These are phyloP conservation scores for Xylaria sp. DNA, from an alignment of 495 filamentous ascomycete genomes.

Conservation along the genomic window DNA sequence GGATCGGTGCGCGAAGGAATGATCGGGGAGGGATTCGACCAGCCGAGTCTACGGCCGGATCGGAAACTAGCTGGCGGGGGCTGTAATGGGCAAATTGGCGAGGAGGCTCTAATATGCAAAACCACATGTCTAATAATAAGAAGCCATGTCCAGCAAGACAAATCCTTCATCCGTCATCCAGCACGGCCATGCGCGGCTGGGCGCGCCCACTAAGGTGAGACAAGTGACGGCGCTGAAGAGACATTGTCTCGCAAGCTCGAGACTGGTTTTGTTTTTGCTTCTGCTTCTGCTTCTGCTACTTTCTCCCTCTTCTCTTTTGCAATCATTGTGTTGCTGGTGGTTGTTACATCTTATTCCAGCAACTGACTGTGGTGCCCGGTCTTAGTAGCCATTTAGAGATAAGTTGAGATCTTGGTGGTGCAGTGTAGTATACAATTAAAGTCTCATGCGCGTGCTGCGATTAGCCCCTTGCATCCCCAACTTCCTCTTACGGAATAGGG, in stretches of 20 bases:
- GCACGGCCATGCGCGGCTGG: slow-evolving; percentile 1
- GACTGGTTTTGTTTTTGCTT: no score
- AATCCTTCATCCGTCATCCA: background rate
- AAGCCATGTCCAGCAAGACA: background rate
- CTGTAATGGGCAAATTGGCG: slow-evolving; percentile 17
- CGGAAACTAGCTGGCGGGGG: slow-evolving; percentile 21
- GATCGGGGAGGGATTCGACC: background rate
- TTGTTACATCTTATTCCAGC: slow-evolving; percentile 20
- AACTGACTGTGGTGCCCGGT: slow-evolving; percentile 7
- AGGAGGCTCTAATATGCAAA: slow-evolving; percentile 22
- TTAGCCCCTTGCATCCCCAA: slow-evolving; percentile 35
- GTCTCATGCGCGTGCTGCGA: slow-evolving; percentile 20
- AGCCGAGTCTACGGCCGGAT: slow-evolving; percentile 24
- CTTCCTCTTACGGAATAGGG: slow-evolving; percentile 41
- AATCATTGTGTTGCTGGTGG: background rate
- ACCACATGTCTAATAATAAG: slow-evolving; percentile 21
- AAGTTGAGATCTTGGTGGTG: slow-evolving; percentile 7
- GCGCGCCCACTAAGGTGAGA: background rate
- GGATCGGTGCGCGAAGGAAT: slow-evolving; percentile 22
- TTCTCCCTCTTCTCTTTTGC: background rate
- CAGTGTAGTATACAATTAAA: background rate
- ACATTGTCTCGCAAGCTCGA: slow-evolving; percentile 11
- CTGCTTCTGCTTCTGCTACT: background rate
- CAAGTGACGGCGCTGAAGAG: background rate
- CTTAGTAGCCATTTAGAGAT: background rate